phyloP scores from a whole-genome alignment of 352 stramenopile genomes.

The Phytopythium oedochilum region DNA sequence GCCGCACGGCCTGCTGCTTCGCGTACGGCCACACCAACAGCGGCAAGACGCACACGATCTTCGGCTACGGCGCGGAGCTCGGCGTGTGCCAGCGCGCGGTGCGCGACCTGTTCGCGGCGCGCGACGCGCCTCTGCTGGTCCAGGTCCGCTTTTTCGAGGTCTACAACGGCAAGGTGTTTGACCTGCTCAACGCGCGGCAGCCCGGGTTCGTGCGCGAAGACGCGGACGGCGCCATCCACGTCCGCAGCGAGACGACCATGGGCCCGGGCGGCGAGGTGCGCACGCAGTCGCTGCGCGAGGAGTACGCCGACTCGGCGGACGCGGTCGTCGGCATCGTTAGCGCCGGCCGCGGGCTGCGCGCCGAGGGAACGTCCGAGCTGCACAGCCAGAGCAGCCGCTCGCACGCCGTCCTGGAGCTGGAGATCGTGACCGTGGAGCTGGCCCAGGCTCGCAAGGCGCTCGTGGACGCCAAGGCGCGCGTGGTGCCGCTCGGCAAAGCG shows the following conservation, averaged over 20 bases:
- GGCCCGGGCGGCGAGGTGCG: conserved; percentile 32
- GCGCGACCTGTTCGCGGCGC: conserved; percentile 24
- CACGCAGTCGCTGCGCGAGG: conserved; percentile 32
- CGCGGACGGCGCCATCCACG: conserved; percentile 33
- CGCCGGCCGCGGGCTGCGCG: conserved; percentile 12
- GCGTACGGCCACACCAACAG: conserved; percentile 56
- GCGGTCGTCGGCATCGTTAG: conserved; percentile 20
- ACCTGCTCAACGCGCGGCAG: conserved; percentile 39
- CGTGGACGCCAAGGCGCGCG: conserved; percentile 21
- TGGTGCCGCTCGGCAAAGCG: conserved; percentile 41
- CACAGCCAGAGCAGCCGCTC: conserved; percentile 46
- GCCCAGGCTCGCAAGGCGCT: conserved; percentile 24
- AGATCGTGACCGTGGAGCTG: conserved; percentile 38
- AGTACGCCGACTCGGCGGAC: conserved; percentile 19
- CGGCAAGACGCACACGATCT: conserved; percentile 63
- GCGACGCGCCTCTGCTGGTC: conserved; percentile 14
- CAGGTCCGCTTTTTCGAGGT: conserved; percentile 56
- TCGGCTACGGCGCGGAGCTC: conserved; percentile 36
- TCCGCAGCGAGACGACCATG: conserved; percentile 44
- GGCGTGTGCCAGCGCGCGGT: conserved; percentile 37
- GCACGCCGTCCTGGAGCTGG: conserved; percentile 47
- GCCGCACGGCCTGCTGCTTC: conserved; percentile 45
- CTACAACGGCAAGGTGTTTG: conserved; percentile 54
- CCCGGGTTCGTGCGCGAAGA: conserved; percentile 47
- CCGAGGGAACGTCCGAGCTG: conserved; percentile 45